Evolutionary conservation across 1,139 yeast species (phyloP), one percentile per base, ranked within the genome.

Genomic region (Eremothecium sinecaudum): DNA sequence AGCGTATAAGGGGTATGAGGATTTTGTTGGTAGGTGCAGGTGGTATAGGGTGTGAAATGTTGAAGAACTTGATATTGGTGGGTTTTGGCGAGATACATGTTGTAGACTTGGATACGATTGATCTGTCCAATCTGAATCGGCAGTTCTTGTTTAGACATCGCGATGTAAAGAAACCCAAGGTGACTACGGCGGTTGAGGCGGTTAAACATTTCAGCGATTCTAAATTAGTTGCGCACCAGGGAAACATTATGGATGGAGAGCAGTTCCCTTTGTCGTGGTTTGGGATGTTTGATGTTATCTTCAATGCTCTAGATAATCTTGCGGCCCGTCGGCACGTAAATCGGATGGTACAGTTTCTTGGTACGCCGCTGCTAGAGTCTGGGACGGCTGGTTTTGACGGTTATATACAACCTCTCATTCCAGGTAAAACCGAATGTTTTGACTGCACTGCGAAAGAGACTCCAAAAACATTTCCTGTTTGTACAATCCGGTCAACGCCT

Each of bases 381-480:
- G 99, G 99, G 5, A 87, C 98, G 1, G 81, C 95, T 0, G 99
- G 99, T 0, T 82, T 78, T 45, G 77, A 77, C 42, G 98, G 98
- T 14, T 95, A 90, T 54, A 81, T 82, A 23, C 94, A 83, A 53
- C 96, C 95, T 2, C 87, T 92, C 36, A 70, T 73, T 42, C 94
- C 95, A 1, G 76, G 79, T 39, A 50, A 64, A 36, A 77, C 93
- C 5, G 98, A 90, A 60, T 92, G 99, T 59, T 92, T 86, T 57
- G 96, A 84, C 44, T 92, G 99, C 59, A 74, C 77, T 21, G 74
- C 81, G 5, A 84, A 87, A 51, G 92, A 76, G 23, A 76, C 93
- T 0, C 95, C 96, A 3, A 86, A 82, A 51, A 71, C 93, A 0
- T 90, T 75, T 56, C 96, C 99, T 0, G 95, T 92, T 2, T 92